Percentiles rank a stretch among this genome's conserved stretches.
Evolutionary conservation across 805 yeast species (phyloP).

Genomic region (Ascoidea asiatica): DNA sequence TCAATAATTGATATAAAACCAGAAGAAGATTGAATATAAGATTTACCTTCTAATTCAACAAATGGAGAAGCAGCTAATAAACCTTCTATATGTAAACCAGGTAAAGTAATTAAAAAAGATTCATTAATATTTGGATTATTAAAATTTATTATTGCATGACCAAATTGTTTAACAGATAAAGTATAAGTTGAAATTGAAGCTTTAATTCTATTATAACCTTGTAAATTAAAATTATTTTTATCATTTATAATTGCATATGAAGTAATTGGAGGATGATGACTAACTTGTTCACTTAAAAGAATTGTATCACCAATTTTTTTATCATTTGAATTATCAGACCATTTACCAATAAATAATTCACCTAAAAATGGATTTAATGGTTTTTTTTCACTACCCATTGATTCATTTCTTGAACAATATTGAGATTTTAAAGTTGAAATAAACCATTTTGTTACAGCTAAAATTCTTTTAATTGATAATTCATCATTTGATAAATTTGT

Average conservation of each 20-base stretch:
- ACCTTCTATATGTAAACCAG: constrained; percentile 92
- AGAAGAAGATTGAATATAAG: constrained; percentile 70
- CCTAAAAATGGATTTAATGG: constrained; percentile 95
- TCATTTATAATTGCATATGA: constrained; percentile 76
- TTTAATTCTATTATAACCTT: constrained; percentile 84
- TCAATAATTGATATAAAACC: constrained; percentile 68
- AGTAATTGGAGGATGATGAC: constrained; percentile 97
- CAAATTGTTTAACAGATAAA: constrained; percentile 79
- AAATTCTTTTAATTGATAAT: constrained; percentile 48
- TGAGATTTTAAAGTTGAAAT: constrained; percentile 85
- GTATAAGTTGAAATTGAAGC: constrained; percentile 63
- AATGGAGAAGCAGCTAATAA: constrained; percentile 82
- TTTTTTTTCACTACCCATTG: constrained; percentile 91
- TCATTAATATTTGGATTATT: constrained; percentile 45
- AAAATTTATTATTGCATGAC: constrained; percentile 70
- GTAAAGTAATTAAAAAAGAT: constrained; percentile 70
- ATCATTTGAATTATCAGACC: constrained; percentile 44
- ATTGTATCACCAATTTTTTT: constrained; percentile 59
- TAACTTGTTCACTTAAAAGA: constrained; percentile 81
- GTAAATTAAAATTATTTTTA: constrained; percentile 49
- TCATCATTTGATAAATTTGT: constrained; percentile 18
- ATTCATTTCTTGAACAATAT: constrained; percentile 84
- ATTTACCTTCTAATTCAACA: constrained; percentile 83
- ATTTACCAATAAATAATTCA: constrained; percentile 83
- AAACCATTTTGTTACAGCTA: constrained; percentile 85